These are phyloP conservation scores for Rosa multiflora DNA, from an alignment of 306 rosid genomes.

Conservation along the genomic window DNA sequence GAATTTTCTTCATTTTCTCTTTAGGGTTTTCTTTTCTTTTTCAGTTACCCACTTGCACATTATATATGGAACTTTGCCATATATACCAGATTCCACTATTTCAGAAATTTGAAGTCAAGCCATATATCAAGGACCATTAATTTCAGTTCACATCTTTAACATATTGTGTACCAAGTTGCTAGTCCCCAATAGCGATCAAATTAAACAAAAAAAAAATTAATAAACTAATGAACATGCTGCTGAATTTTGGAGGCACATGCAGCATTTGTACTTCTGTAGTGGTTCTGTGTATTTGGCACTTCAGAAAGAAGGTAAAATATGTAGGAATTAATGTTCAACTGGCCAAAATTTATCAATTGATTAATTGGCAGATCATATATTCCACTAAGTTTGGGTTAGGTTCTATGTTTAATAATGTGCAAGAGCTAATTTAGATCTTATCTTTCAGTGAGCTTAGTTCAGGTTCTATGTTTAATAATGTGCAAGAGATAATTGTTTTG, in stretches of 20 bases:
- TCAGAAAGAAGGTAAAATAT: neutral
- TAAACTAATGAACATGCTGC: neutral
- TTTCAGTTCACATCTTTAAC: neutral
- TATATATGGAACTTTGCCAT: neutral
- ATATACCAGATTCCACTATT: neutral
- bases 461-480: neutral
- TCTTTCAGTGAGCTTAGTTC: neutral
- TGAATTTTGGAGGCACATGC: neutral
- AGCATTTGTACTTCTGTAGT: neutral
- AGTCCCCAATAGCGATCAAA: neutral
- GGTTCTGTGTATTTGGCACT: neutral
- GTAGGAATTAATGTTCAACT: neutral
- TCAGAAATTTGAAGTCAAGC: neutral
- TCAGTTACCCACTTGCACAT: neutral
- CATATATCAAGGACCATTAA: neutral
- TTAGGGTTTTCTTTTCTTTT: neutral
- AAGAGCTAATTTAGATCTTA: neutral
- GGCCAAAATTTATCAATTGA: neutral
- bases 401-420: neutral
- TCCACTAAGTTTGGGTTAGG: neutral
- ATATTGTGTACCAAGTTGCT: neutral
- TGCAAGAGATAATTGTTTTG: neutral
- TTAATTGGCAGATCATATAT: neutral
- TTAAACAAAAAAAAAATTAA: neutral
- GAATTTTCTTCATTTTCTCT: neutral